Base-by-base conservation (phyloP, 164 flowering plant species). In the Warburgia ugandensis region DNA sequence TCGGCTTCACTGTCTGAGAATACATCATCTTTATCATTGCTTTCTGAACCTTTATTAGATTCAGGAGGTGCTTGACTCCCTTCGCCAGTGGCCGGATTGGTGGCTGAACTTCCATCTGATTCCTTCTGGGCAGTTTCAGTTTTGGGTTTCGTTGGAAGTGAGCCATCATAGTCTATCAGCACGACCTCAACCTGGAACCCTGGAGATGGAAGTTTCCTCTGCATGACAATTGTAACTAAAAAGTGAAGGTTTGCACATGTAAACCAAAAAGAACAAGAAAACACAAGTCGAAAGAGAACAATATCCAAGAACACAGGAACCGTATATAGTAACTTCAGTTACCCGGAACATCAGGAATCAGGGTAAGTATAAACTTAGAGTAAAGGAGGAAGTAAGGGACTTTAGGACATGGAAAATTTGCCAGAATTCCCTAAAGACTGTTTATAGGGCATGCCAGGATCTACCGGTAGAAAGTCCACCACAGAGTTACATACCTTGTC, bases 131-230 rank as follows among this genome's bases (percentile, higher is more conserved):
- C 48, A 53, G 62, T 56, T 63, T 71, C 77, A 14, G 70, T 27
- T 31, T 55, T 56, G n/a, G 77, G 45, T 7, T 38, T 52, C 22
- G 73, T n/a, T 22, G 77, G 61, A 36, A 60, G 39, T 25, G 73
- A 43, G 17, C 68, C 71, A 62, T 80, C 79, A 54, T 73, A 74
- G 68, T 88, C 96, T 17, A 73, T 76, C 26, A 92, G 73, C 46
- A 92, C 97, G 65, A 92, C 77, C 69, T 92, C 99, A 19, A 92
- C 87, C 71, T 78, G 88, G 59, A 92, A 86, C 31, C 97, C 99
- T 8, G 96, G 99, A 29, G 99, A 92, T 55, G 97, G 97, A 48
- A 92, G 60, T 73, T 92, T 92, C 61, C 99, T 80, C 99, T 92
- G 85, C 73, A 65, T n/a, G 41, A 19, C 36, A 37, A 22, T 14